A percentile compares a stretch with the other conserved stretches of the same genome.
phyloP scores from a whole-genome alignment of 208 protist genomes.

The Phytomonas sp. region DNA sequence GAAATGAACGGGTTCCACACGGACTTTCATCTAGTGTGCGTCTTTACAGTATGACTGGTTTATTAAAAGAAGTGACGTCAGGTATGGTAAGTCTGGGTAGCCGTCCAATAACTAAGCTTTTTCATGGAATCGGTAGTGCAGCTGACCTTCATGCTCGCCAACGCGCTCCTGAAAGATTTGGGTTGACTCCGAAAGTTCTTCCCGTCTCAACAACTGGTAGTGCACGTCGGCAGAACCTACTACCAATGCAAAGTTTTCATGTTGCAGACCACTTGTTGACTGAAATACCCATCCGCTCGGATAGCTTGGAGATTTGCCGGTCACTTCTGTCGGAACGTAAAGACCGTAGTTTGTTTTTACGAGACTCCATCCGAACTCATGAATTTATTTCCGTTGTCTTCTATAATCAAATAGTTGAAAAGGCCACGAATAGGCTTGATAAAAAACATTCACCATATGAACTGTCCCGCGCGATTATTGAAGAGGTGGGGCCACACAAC shows the following conservation, averaged over 20 bases:
- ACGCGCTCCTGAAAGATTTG: background rate
- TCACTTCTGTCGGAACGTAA: background rate
- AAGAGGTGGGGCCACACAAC: slow-evolving; percentile 36
- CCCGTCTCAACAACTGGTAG: background rate
- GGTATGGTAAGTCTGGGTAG: slow-evolving; percentile 53
- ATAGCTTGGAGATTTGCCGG: background rate
- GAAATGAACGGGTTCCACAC: slow-evolving; percentile 25
- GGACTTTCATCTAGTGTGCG: slow-evolving; percentile 19
- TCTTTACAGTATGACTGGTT: slow-evolving; percentile 34
- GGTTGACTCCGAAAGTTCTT: background rate
- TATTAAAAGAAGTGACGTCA: slow-evolving; percentile 38
- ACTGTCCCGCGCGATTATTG: slow-evolving; percentile 14
- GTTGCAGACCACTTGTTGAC: background rate
- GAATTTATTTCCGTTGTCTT: background rate
- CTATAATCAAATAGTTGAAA: background rate
- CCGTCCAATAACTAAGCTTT: slow-evolving; percentile 43
- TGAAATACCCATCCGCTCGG: background rate
- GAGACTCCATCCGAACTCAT: background rate
- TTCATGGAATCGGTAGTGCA: slow-evolving; percentile 45
- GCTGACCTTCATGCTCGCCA: slow-evolving; percentile 47
- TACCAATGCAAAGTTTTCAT: background rate
- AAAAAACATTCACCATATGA: background rate
- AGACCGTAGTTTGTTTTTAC: background rate
- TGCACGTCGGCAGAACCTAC: background rate
- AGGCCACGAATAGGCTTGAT: background rate